Evolutionary conservation across 2,329 filamentous ascomycete genomes (phyloP), one percentile per base, ranked within the genome.

Genomic region (Massarina eburnea): DNA sequence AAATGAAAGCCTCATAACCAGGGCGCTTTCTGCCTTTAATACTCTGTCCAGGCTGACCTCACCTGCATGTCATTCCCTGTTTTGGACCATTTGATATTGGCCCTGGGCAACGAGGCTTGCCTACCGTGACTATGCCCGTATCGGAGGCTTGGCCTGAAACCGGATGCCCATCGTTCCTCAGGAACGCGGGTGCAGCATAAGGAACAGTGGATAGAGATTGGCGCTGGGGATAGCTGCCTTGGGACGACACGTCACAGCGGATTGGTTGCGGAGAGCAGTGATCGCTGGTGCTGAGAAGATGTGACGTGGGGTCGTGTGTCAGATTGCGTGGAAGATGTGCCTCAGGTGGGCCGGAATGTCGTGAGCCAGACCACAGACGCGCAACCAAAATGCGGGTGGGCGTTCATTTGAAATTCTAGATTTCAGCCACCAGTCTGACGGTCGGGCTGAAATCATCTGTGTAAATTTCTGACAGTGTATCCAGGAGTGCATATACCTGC

Each of bases 81-180:
- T 41, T 32, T 35, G 18, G 26, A 37, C 34, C 38, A 9, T 21
- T 38, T 46, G 38, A 40, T 39, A 37, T 44, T 27, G 26, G 27
- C 44, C 46, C 35, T 36, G 33, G 20, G 21, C 18, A 21, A 36
- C 39, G 33, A 48, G 32, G 39, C 40, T 51, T 47, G 45, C 32
- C 39, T 15, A 38, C 24, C 46, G 48, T 18, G 26, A 48, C 43
- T 45, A 46, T 42, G 38, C 33, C 45, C 41, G 53, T 54, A 48
- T 48, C 53, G 48, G 34, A 50, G 49, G 41, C 38, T 51, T 33
- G 45, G 42, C 39, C 54, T 68, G 65, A 70, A 70, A 68, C 66
- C 64, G 65, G 65, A 58, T 54, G 42, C 36, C 26, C 14, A 27
- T 37, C 30, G 48, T 60, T 66, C 62, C 64, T 64, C 57, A 58